Base-by-base conservation (phyloP, 495 filamentous ascomycete genomes). In the Aspergillus olivimuriae region DNA sequence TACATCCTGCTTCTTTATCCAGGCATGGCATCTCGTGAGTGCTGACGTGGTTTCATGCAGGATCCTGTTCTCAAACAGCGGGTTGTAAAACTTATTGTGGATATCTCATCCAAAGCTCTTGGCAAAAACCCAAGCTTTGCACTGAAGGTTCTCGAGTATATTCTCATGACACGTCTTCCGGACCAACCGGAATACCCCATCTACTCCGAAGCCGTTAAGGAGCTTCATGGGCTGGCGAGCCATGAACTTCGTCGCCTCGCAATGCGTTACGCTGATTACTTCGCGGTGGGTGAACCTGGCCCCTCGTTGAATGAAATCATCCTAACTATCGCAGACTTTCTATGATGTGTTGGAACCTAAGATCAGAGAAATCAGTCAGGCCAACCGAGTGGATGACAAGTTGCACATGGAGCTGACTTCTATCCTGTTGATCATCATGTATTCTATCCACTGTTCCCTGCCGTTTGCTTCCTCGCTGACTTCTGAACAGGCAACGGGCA, bases 171-270 rank as follows among this genome's bases (percentile, higher is more conserved):
- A 20, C 78, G 81, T 51, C 81, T 86, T 18, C 72, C 74, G 4
- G 78, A 87, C 28, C 74, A 86, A 34, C 78, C 83, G 0, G 74
- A 78, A 19, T 79, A 80, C 51, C 73, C 75, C 18, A 67, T 76
- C 17, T 96, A 91, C 63, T 86, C 84, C 4, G 94, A 97, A 46
- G 87, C 92, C n/a, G 83, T 95, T 18, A 87, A 87, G 46, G 86
- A 91, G 40, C 74, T 98, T 2, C 88, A 95, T 57, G 76, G 70
- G 0, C 74, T 89, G 46, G 82, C 87, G 41, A 87, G 84, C 62
- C 77, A 87, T 46, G 89, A 97, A 61, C 73, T 97, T 41, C 89
- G 94, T 44, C 78, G 87, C 26, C 74, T 99, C 4, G 92, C 92
- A 3, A 81, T 86, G 51, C 87, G 85, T 43, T 95, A 95, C 74